Percentiles rank a stretch among this genome's conserved stretches.
These are phyloP conservation scores for Erigeron philadelphicus DNA, from an alignment of 140 eudicot genomes.

Conservation along the genomic window DNA sequence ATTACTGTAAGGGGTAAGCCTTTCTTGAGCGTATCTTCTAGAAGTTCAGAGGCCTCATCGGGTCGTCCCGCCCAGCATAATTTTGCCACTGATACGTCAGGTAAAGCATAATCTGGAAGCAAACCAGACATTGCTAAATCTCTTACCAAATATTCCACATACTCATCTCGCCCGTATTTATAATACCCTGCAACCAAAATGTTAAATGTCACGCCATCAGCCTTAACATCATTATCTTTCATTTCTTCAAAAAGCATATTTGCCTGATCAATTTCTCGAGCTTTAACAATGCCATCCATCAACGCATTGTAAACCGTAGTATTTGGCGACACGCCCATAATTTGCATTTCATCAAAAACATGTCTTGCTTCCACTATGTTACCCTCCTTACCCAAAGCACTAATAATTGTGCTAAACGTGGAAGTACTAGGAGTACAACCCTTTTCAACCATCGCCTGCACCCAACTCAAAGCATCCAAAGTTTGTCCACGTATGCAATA, in stretches of 20 bases:
- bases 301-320: conserved; percentile 55
- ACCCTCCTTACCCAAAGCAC: conserved; percentile 70
- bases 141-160: conserved; percentile 40
- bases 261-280: conserved; percentile 61
- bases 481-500: conserved; percentile 65
- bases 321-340: conserved; percentile 47
- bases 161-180: conserved; percentile 61
- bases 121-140: conserved; percentile 33
- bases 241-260: conserved; percentile 60
- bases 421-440: conserved; percentile 60
- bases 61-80: conserved; percentile 69
- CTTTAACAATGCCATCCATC: conserved; percentile 85
- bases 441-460: conserved; percentile 57
- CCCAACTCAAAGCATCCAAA: conserved; percentile 49
- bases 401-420: conserved; percentile 61
- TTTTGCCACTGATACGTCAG: conserved; percentile 61
- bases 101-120: conserved; percentile 47
- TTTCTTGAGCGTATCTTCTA: conserved; percentile 62
- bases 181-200: conserved; percentile 68
- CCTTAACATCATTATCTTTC: conserved; percentile 56
- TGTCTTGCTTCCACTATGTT: conserved; percentile 58
- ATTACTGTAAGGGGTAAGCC: conserved; percentile 55
- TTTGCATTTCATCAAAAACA: conserved; percentile 48
- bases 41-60: conserved; percentile 56
- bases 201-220: conserved; percentile 79